These are phyloP conservation scores for Sporothrix sp. DNA, from an alignment of 2,329 filamentous ascomycete species.

Conservation along the genomic window DNA sequence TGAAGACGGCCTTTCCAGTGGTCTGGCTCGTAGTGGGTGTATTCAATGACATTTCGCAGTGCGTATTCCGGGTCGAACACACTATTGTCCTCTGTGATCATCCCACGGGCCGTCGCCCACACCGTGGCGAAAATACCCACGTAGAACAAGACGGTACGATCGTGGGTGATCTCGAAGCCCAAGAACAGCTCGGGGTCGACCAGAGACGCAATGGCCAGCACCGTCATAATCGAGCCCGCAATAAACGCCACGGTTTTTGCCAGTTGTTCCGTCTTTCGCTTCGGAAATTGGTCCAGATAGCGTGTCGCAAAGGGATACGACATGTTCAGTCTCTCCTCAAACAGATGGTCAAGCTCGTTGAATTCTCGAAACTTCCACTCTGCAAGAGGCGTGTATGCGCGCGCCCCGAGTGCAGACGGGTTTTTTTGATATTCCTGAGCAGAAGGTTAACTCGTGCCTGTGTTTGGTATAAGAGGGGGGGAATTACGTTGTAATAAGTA, in stretches of 20 bases:
- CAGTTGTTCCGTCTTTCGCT: slow-evolving; percentile 80
- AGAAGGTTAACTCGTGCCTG: background rate
- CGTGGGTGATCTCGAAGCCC: slow-evolving; percentile 80
- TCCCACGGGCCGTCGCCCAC: slow-evolving; percentile 73
- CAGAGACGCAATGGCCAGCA: slow-evolving; percentile 75
- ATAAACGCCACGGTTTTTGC: slow-evolving; percentile 81
- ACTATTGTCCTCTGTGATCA: slow-evolving; percentile 76
- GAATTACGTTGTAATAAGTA: slow-evolving; percentile 76
- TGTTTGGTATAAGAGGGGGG: background rate
- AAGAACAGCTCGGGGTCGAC: slow-evolving; percentile 86
- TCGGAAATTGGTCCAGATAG: slow-evolving; percentile 94
- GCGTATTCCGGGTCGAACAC: slow-evolving; percentile 91
- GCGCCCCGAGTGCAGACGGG: slow-evolving; percentile 72
- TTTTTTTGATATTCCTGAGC: slow-evolving; percentile 86
- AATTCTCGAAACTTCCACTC: slow-evolving; percentile 99
- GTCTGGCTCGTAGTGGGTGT: slow-evolving; percentile 81
- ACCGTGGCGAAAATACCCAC: slow-evolving; percentile 72
- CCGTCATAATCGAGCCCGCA: slow-evolving; percentile 73
- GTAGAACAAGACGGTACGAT: slow-evolving; percentile 85
- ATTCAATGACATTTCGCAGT: slow-evolving; percentile 78
- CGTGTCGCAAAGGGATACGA: slow-evolving; percentile 86
- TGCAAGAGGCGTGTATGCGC: slow-evolving; percentile 84
- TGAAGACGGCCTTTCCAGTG: slow-evolving; percentile 88
- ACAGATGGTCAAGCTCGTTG: slow-evolving; percentile 90
- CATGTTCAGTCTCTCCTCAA: slow-evolving; percentile 83